A percentile compares a stretch with the other conserved stretches of the same genome.
These are phyloP conservation scores for Pyrenochaeta sp. DNA, from an alignment of 2,329 filamentous ascomycete species.

Conservation along the genomic window DNA sequence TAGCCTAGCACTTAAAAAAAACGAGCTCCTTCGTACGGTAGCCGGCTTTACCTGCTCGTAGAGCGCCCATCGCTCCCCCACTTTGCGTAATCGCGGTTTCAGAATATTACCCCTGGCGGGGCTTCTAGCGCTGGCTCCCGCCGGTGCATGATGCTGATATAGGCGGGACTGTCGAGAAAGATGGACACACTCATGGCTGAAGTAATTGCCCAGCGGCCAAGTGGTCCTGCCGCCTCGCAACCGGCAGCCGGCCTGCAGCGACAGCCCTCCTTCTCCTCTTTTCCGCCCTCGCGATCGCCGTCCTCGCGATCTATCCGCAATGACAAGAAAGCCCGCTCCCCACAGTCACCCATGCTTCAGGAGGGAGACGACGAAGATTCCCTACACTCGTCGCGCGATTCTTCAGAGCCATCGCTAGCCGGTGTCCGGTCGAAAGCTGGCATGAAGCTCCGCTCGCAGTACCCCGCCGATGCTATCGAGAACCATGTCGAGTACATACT, in stretches of 20 bases:
- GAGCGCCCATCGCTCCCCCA: not conserved
- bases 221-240: slow-evolving; percentile 22
- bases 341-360: slow-evolving; percentile 46
- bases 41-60: not conserved
- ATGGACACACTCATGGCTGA: slow-evolving; percentile 45
- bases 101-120: slow-evolving; percentile 27
- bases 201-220: slow-evolving; percentile 38
- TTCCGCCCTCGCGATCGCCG: slow-evolving; percentile 50
- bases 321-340: slow-evolving; percentile 45
- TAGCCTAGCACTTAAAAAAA: too few relatives aligned
- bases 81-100: slow-evolving; percentile 9
- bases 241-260: slow-evolving; percentile 40
- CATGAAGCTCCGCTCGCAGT: slow-evolving; percentile 56
- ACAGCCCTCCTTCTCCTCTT: slow-evolving; percentile 55
- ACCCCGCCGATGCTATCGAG: slow-evolving; percentile 61
- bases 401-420: slow-evolving; percentile 29
- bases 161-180: slow-evolving; percentile 18
- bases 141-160: slow-evolving; percentile 27
- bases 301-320: slow-evolving; percentile 49
- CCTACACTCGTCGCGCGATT: slow-evolving; percentile 36
- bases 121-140: slow-evolving; percentile 27
- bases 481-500: slow-evolving; percentile 99
- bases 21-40: too few relatives aligned
- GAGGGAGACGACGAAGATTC: slow-evolving; percentile 44
- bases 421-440: slow-evolving; percentile 3